Percentiles rank a stretch among this genome's conserved stretches.
These are phyloP conservation scores for Penicillium sp. DNA, from an alignment of 2,329 filamentous ascomycete species.

Conservation along the genomic window DNA sequence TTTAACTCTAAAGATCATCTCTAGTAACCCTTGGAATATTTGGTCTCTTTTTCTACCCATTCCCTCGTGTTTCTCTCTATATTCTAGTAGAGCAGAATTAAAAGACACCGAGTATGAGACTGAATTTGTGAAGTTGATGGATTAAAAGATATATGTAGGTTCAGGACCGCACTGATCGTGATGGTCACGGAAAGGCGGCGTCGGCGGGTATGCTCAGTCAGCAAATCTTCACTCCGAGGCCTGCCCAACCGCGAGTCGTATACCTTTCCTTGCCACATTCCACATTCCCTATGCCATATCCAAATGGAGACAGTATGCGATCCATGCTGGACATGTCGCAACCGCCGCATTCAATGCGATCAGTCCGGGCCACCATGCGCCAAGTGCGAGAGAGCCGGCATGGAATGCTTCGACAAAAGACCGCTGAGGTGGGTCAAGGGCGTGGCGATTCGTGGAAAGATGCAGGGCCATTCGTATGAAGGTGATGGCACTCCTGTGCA, in stretches of 20 bases:
- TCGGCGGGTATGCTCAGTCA: not conserved
- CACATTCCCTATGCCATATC: conserved; percentile 1
- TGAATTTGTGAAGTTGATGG: not conserved
- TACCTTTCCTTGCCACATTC: not conserved
- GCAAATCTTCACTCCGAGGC: not conserved
- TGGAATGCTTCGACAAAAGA: conserved; percentile 29
- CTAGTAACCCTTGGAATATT: not conserved
- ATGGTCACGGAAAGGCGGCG: no score
- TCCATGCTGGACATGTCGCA: conserved; percentile 32
- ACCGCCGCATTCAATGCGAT: conserved; percentile 31
- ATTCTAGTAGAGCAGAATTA: not conserved
- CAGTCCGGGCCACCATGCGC: conserved; percentile 23
- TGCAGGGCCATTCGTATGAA: conserved; percentile 21
- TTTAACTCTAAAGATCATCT: not conserved
- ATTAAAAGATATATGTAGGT: not conserved
- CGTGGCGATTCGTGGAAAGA: conserved; percentile 29
- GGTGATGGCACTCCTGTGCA: not conserved
- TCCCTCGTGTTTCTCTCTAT: not conserved
- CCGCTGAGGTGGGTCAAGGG: conserved; percentile 32
- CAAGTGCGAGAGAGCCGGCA: conserved; percentile 29
- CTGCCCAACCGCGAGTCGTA: not conserved
- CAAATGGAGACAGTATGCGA: conserved; percentile 5
- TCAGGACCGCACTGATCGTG: no score
- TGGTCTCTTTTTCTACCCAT: not conserved
- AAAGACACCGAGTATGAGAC: not conserved